phyloP scores from a whole-genome alignment of 140 eudicot genomes.

The Senecio squalidus region DNA sequence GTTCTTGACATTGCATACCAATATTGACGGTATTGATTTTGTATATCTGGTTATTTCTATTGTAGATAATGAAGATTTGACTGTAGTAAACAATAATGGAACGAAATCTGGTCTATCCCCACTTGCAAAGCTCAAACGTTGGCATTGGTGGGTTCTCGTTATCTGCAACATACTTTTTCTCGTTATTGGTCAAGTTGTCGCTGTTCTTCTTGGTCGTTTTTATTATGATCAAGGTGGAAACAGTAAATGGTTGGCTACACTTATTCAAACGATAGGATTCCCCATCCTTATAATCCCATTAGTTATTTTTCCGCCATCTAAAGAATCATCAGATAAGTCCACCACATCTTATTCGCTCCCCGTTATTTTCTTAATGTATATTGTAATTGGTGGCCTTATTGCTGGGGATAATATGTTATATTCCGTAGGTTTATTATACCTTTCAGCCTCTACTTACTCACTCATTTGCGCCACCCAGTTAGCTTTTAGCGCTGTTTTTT shows the following conservation, averaged over 20 bases:
- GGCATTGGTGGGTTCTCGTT: constrained; percentile 80
- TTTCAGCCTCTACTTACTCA: constrained; percentile 92
- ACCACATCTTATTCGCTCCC: constrained; percentile 11
- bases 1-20: too few relatives aligned
- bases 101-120: constrained; percentile 19
- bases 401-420: constrained; percentile 90
- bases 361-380: neutral
- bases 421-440: constrained; percentile 70
- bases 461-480: constrained; percentile 84
- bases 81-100: constrained; percentile 21
- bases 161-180: constrained; percentile 56
- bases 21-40: neutral
- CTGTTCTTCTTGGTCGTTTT: constrained; percentile 83
- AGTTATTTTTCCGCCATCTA: constrained; percentile 38
- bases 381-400: constrained; percentile 32
- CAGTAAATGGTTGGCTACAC: constrained; percentile 84
- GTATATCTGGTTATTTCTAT: constrained; percentile 5
- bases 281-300: constrained; percentile 75
- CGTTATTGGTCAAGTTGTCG: constrained; percentile 75
- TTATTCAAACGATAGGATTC: constrained; percentile 84
- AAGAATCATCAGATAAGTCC: constrained; percentile 22
- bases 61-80: constrained; percentile 44
- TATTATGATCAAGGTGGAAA: constrained; percentile 88
- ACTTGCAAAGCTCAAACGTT: constrained; percentile 40
- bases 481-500: constrained; percentile 75